Conservation (phyloP, 169 alveolate genomes). For the Cyclospora cayetanensis region DNA sequence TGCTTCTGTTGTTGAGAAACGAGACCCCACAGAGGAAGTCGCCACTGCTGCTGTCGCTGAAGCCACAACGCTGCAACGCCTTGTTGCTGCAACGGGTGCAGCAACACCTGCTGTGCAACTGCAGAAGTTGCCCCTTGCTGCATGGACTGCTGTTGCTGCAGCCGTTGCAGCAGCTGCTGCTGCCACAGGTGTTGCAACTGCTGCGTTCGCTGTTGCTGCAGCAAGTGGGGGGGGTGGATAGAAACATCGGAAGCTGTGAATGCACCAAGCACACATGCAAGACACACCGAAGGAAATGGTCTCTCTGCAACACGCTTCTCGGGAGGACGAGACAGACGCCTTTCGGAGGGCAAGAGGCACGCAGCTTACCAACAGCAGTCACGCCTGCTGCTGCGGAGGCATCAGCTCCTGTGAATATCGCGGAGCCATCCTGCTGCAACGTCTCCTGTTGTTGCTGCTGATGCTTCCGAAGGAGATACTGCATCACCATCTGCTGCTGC, state of each 20-base stretch:
- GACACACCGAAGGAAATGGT: no score
- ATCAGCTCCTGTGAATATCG: no score
- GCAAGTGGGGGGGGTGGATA: neutral
- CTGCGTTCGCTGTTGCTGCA: neutral
- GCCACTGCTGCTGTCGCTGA: slow-evolving; percentile 7
- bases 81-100: neutral
- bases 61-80: slow-evolving; percentile 11
- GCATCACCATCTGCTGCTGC: neutral
- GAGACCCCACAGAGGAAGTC: slow-evolving; percentile 2
- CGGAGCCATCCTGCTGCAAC: neutral
- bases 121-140: neutral
- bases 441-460: neutral
- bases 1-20: slow-evolving; percentile 6
- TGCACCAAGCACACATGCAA: no score
- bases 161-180: neutral
- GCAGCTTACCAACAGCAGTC: no score
- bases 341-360: no score
- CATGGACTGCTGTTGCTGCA: neutral
- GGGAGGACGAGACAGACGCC: no score
- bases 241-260: no score
- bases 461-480: neutral
- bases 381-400: no score
- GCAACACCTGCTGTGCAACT: slow-evolving; percentile 9
- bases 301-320: no score
- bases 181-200: neutral